Evolutionary conservation across 2,329 filamentous ascomycete species (phyloP).

Genomic region (Biscogniauxia sp.): DNA sequence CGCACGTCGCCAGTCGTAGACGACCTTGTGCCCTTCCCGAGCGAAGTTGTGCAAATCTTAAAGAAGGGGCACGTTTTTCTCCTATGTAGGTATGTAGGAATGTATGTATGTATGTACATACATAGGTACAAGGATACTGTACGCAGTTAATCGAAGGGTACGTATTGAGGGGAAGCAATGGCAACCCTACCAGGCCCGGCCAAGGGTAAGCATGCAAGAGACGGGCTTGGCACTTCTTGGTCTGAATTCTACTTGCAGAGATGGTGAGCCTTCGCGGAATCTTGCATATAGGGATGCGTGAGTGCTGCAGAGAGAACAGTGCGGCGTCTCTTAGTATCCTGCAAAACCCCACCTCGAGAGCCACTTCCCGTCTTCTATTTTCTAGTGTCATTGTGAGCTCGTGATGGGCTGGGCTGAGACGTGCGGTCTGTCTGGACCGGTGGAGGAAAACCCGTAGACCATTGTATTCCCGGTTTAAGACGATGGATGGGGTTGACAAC

Average conservation of each 20-base stretch:
- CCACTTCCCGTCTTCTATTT: slow-evolving; percentile 20
- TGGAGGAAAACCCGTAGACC: background rate
- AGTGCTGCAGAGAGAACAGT: slow-evolving; percentile 27
- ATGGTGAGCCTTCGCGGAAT: slow-evolving; percentile 31
- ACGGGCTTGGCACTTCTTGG: slow-evolving; percentile 28
- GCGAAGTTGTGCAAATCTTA: background rate
- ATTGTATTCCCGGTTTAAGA: too few relatives aligned
- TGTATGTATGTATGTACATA: background rate
- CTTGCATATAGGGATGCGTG: slow-evolving; percentile 35
- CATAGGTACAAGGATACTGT: background rate
- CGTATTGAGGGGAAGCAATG: background rate
- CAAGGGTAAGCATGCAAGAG: slow-evolving; percentile 25
- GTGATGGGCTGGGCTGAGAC: background rate
- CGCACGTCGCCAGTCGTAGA: background rate
- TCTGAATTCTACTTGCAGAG: slow-evolving; percentile 23
- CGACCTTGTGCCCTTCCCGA: background rate
- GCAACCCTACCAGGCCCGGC: slow-evolving; percentile 7
- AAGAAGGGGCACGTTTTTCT: background rate
- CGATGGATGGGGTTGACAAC: background rate
- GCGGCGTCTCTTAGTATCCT: slow-evolving; percentile 22
- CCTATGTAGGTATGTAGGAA: background rate
- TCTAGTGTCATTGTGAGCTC: slow-evolving; percentile 4
- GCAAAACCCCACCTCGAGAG: slow-evolving; percentile 19
- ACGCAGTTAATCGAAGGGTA: background rate
- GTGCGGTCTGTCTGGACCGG: background rate